phyloP scores from a whole-genome alignment of 2,329 filamentous ascomycete species.

The Boeremia lycopersici region DNA sequence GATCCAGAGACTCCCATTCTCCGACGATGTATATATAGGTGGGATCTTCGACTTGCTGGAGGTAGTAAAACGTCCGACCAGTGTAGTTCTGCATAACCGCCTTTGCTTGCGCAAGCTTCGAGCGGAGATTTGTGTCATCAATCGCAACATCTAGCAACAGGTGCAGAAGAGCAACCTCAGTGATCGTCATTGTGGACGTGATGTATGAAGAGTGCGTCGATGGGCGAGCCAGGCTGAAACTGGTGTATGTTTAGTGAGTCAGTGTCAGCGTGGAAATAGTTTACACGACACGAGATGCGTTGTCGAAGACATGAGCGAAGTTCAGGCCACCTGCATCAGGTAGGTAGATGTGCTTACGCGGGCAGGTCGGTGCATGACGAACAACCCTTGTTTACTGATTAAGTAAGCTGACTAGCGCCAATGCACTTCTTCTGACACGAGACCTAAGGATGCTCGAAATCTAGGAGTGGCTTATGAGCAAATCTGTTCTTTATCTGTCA shows the following conservation, averaged over 20 bases:
- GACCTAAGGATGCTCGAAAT: too few relatives aligned
- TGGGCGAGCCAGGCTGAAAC: not conserved
- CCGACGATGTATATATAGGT: slow-evolving; percentile 52
- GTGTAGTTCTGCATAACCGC: slow-evolving; percentile 48
- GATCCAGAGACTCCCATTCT: slow-evolving; percentile 52
- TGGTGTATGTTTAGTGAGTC: not conserved
- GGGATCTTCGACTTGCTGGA: slow-evolving; percentile 54
- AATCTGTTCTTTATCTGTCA: too few relatives aligned
- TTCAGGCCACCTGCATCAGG: not conserved
- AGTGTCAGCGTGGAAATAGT: not conserved
- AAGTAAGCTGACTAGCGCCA: slow-evolving; percentile 1
- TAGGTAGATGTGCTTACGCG: slow-evolving; percentile 12
- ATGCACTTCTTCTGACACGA: not conserved
- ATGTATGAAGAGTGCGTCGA: not conserved
- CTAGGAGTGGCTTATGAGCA: too few relatives aligned
- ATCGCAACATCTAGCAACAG: slow-evolving; percentile 35
- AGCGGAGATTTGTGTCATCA: slow-evolving; percentile 28
- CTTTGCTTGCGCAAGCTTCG: slow-evolving; percentile 47
- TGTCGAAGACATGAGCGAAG: not conserved
- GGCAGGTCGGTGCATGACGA: not conserved
- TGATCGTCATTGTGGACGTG: slow-evolving; percentile 45
- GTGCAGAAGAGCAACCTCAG: slow-evolving; percentile 54
- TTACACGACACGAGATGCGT: not conserved
- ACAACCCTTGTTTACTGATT: not conserved
- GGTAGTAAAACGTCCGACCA: slow-evolving; percentile 45